Evolutionary conservation across 768 basidiomycete genomes (phyloP).

Genomic region (Naganishia friedmannii): DNA sequence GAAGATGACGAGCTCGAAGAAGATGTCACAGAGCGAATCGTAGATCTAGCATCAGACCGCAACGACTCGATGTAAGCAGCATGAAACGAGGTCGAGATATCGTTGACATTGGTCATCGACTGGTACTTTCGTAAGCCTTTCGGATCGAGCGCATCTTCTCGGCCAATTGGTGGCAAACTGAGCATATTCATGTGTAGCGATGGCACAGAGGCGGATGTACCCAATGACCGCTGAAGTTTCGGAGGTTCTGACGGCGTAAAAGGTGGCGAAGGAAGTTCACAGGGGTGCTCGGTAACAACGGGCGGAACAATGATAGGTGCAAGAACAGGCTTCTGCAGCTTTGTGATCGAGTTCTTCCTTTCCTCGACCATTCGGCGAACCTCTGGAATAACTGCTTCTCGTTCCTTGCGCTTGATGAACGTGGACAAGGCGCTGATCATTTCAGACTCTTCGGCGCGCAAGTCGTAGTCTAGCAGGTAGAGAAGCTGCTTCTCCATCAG

Average conservation of each 20-base stretch:
- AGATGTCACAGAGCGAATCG: neutral
- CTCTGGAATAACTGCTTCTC: slow-evolving; percentile 18
- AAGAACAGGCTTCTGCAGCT: neutral
- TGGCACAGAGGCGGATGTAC: slow-evolving; percentile 4
- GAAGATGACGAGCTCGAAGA: slow-evolving; percentile 2
- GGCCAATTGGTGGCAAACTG: neutral
- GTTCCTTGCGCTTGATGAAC: slow-evolving; percentile 56
- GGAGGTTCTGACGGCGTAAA: neutral
- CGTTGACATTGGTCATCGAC: slow-evolving; percentile 8
- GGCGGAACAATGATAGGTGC: neutral
- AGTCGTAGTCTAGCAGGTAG: slow-evolving; percentile 80
- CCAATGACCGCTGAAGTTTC: neutral
- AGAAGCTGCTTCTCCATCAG: slow-evolving; percentile 97
- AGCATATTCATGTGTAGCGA: neutral
- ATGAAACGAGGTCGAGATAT: slow-evolving; percentile 8
- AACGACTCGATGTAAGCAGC: slow-evolving; percentile 7
- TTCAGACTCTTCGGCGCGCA: slow-evolving; percentile 82
- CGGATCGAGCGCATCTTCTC: neutral
- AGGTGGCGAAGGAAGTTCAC: slow-evolving; percentile 5
- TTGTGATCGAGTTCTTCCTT: slow-evolving; percentile 12
- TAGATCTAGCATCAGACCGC: neutral
- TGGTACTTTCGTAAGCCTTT: slow-evolving; percentile 8
- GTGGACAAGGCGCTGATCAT: slow-evolving; percentile 59
- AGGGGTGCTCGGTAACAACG: neutral
- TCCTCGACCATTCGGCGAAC: slow-evolving; percentile 12